Percentiles rank a stretch among this genome's conserved stretches.
These are phyloP conservation scores for Rhododendron vialii DNA, from an alignment of 148 eudicot genomes.

Conservation along the genomic window DNA sequence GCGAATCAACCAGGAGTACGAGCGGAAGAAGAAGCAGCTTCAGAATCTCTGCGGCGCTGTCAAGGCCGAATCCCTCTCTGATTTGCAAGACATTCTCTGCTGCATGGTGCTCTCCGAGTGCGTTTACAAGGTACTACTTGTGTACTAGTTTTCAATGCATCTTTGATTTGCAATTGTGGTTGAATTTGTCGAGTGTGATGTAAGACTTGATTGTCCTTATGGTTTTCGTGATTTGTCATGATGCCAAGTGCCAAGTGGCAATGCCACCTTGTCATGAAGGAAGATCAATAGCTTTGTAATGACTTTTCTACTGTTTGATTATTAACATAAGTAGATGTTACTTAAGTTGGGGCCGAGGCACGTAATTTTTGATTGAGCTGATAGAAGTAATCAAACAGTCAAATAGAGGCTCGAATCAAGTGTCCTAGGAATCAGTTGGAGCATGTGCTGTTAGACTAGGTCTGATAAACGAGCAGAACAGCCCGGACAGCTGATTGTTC, in stretches of 20 bases:
- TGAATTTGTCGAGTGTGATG: background rate
- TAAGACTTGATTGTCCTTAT: background rate
- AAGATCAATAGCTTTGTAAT: background rate
- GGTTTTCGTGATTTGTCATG: background rate
- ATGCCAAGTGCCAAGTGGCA: background rate
- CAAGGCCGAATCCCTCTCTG: conserved; percentile 77
- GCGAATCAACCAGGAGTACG: conserved; percentile 63
- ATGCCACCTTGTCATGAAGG: background rate
- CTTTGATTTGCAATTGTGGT: background rate
- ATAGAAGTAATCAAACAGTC: background rate
- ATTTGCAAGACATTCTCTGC: conserved; percentile 92
- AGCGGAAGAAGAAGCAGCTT: conserved; percentile 62
- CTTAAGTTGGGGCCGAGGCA: background rate
- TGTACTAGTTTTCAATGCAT: too few relatives aligned
- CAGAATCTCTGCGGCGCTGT: conserved; percentile 55
- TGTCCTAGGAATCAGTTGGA: background rate
- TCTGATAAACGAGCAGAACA: background rate
- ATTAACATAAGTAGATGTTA: background rate
- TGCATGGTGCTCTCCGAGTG: conserved; percentile 96
- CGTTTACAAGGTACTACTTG: conserved; percentile 73
- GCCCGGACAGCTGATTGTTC: background rate
- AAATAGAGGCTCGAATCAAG: background rate
- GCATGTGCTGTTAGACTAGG: background rate
- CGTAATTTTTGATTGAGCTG: background rate
- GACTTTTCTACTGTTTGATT: background rate